These are phyloP conservation scores for Mycena olivaceomarginata DNA, from an alignment of 768 basidiomycete species.

Conservation along the genomic window DNA sequence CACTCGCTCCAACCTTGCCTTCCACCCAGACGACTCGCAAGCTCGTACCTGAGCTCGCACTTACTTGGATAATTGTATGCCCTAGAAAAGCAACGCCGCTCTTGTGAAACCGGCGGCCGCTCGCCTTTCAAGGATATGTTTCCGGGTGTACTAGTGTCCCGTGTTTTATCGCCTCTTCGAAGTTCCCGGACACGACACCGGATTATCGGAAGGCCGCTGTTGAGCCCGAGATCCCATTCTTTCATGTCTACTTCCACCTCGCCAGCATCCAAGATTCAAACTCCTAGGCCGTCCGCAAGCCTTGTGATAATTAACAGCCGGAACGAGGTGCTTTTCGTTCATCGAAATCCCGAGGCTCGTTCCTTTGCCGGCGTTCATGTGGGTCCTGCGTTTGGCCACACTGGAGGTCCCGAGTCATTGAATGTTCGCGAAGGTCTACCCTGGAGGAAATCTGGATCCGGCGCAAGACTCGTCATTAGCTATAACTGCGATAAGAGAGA, in stretches of 20 bases:
- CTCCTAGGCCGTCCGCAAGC: constrained; percentile 80
- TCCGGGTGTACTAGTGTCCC: constrained; percentile 1
- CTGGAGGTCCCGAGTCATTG: constrained; percentile 7
- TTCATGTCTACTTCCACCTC: constrained; percentile 35
- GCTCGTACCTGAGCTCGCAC: too few relatives aligned
- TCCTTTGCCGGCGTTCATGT: constrained; percentile 84
- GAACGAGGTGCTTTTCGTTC: constrained; percentile 84
- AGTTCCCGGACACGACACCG: neutral
- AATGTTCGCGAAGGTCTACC: constrained; percentile 76
- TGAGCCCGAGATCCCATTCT: neutral
- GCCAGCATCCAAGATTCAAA: constrained; percentile 21
- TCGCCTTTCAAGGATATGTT: neutral
- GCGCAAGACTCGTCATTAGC: constrained; percentile 74
- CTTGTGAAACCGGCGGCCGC: constrained; percentile 1
- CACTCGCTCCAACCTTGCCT: too few relatives aligned
- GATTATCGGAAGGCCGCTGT: constrained; percentile 4
- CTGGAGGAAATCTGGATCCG: constrained; percentile 82
- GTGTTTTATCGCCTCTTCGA: constrained; percentile 12
- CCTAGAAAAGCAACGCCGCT: neutral
- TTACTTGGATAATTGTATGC: too few relatives aligned
- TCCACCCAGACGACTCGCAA: too few relatives aligned
- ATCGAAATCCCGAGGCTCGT: constrained; percentile 78
- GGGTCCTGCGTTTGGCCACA: constrained; percentile 48
- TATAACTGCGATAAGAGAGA: constrained; percentile 84
- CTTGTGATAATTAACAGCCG: constrained; percentile 77